phyloP scores from a whole-genome alignment of 2,329 filamentous ascomycete species.

The Neopestalotiopsis sp. region DNA sequence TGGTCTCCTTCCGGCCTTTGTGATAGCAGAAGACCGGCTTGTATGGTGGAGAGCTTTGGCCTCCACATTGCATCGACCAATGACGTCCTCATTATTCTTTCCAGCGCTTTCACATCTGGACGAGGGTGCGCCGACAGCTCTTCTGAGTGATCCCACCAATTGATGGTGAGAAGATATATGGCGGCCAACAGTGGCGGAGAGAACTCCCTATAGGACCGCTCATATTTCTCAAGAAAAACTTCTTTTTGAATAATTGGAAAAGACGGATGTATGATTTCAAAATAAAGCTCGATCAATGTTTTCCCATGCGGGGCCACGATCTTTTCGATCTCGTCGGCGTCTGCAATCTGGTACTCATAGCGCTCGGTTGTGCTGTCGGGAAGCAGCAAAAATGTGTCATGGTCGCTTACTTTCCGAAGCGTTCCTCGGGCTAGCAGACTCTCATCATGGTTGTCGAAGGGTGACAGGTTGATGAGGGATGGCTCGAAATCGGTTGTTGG shows the following conservation, averaged over 20 bases:
- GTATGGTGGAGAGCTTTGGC: constrained; percentile 81
- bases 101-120: constrained; percentile 76
- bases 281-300: constrained; percentile 79
- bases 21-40: constrained; percentile 76
- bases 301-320: constrained; percentile 79
- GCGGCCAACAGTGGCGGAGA: constrained; percentile 78
- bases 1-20: constrained; percentile 79
- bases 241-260: constrained; percentile 85
- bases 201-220: constrained; percentile 73
- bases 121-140: constrained; percentile 67
- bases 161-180: constrained; percentile 83
- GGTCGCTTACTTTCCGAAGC: constrained; percentile 76
- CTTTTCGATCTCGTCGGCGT: constrained; percentile 75
- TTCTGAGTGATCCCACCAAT: constrained; percentile 83
- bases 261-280: constrained; percentile 77
- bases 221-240: constrained; percentile 80
- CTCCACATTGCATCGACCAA: constrained; percentile 79
- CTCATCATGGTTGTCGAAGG: constrained; percentile 82
- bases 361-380: constrained; percentile 76
- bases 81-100: constrained; percentile 74
- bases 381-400: constrained; percentile 81
- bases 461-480: constrained; percentile 79
- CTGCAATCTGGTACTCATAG: constrained; percentile 71
- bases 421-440: constrained; percentile 72
- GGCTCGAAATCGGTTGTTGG: constrained; percentile 84